These are phyloP conservation scores for Chaetomium fimeti DNA, from an alignment of 495 filamentous ascomycete genomes.

Conservation along the genomic window DNA sequence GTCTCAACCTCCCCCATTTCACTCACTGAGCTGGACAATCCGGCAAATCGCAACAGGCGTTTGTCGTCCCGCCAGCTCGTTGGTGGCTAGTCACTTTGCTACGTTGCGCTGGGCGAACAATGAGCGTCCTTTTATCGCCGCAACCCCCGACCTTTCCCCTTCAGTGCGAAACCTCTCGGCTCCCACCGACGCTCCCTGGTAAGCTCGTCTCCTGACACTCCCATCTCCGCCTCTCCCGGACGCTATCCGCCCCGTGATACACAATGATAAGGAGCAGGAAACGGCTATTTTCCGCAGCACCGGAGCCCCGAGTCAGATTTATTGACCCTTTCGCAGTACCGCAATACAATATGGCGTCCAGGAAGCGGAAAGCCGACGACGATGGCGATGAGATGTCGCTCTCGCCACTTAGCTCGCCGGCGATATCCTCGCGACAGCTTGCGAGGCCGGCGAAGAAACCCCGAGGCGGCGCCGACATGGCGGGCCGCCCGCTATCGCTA, in stretches of 20 bases:
- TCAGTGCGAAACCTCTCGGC: conserved; percentile 68
- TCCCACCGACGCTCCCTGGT: conserved; percentile 71
- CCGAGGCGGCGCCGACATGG: conserved; percentile 61
- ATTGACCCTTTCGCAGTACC: conserved; percentile 50
- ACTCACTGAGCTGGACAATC: conserved; percentile 14
- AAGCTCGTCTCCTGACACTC: conserved; percentile 37
- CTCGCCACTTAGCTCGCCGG: conserved; percentile 78
- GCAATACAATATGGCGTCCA: conserved; percentile 52
- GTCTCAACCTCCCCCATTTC: conserved; percentile 19
- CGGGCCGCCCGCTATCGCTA: conserved; percentile 76
- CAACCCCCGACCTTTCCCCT: conserved; percentile 71
- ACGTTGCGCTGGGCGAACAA: conserved; percentile 28
- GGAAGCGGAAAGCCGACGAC: conserved; percentile 89
- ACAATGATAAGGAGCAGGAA: conserved; percentile 10
- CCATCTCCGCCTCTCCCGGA: not conserved
- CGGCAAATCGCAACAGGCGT: conserved; percentile 12
- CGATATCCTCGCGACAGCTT: conserved; percentile 59
- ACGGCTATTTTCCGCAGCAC: conserved; percentile 10
- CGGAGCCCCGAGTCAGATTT: conserved; percentile 19
- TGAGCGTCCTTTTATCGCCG: conserved; percentile 53
- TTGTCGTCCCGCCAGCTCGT: conserved; percentile 16
- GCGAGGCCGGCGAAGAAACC: conserved; percentile 60
- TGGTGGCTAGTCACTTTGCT: conserved; percentile 11
- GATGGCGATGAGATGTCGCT: conserved; percentile 88
- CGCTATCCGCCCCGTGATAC: not conserved